Evolutionary conservation across 2,329 filamentous ascomycete species (phyloP).

Genomic region (Tolypocladium tundrense): DNA sequence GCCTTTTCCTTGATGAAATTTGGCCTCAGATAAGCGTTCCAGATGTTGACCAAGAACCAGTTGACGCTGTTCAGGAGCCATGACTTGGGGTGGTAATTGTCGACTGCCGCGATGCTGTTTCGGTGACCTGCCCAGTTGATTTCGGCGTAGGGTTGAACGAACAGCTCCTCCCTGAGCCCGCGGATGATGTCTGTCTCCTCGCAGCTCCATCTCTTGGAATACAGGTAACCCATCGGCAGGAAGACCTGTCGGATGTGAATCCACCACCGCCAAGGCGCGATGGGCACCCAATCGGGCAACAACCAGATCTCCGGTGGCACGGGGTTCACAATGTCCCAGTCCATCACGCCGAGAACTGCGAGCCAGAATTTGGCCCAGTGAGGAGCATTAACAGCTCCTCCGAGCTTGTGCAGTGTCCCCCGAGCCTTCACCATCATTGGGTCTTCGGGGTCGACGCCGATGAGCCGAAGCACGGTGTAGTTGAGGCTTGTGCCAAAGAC

Average conservation of each 20-base stretch:
- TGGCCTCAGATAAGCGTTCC: slow-evolving; percentile 66
- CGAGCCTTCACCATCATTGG: slow-evolving; percentile 78
- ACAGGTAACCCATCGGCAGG: slow-evolving; percentile 81
- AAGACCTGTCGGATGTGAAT: slow-evolving; percentile 98
- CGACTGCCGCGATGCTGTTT: slow-evolving; percentile 67
- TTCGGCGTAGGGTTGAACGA: slow-evolving; percentile 63
- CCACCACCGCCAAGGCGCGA: slow-evolving; percentile 94
- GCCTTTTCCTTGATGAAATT: slow-evolving; percentile 57
- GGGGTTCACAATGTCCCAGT: slow-evolving; percentile 92
- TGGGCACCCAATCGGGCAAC: slow-evolving; percentile 79
- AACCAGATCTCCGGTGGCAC: slow-evolving; percentile 91
- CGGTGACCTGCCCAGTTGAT: slow-evolving; percentile 72
- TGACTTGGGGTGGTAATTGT: slow-evolving; percentile 91
- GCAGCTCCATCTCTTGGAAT: slow-evolving; percentile 71
- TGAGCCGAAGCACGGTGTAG: slow-evolving; percentile 68
- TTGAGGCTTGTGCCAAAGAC: slow-evolving; percentile 88
- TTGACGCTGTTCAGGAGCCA: slow-evolving; percentile 73
- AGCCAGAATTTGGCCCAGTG: slow-evolving; percentile 99
- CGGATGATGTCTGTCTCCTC: slow-evolving; percentile 65
- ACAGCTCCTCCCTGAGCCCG: slow-evolving; percentile 69
- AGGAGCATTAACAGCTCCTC: slow-evolving; percentile 72
- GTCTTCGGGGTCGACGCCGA: slow-evolving; percentile 78
- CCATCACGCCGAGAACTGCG: slow-evolving; percentile 67
- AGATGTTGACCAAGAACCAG: slow-evolving; percentile 68
- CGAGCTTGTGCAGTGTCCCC: slow-evolving; percentile 70